Percentiles rank a stretch among this genome's conserved stretches.
phyloP scores from a whole-genome alignment of 441 rosid species.

The Macaranga tanarius region DNA sequence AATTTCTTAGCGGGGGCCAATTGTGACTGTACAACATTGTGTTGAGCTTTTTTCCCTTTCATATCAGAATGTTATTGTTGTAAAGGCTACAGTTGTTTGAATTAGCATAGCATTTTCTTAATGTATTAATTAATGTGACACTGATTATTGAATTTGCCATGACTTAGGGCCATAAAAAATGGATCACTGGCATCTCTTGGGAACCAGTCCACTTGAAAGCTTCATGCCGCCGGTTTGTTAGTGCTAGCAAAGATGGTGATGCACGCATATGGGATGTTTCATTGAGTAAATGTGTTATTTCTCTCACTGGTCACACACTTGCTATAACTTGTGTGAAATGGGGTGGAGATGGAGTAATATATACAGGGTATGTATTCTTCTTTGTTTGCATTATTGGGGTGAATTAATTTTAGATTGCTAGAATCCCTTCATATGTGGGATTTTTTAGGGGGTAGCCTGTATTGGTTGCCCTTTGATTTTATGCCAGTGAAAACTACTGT shows the following conservation, averaged over 20 bases:
- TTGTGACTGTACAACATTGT: background rate
- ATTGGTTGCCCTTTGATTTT: background rate
- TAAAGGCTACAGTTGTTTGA: background rate
- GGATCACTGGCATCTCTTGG: conserved; percentile 99
- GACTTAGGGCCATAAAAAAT: conserved; percentile 92
- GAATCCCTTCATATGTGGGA: background rate
- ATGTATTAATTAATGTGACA: conserved; percentile 1
- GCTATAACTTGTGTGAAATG: conserved; percentile 98
- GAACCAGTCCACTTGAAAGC: conserved; percentile 90
- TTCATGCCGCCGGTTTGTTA: conserved; percentile 95
- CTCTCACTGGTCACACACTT: conserved; percentile 88
- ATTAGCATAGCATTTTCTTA: background rate
- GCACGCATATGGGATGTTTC: conserved; percentile 94
- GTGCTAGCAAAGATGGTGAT: conserved; percentile 99
- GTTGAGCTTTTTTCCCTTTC: background rate
- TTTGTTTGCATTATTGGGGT: conserved; percentile 5
- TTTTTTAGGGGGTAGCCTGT: background rate
- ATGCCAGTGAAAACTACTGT: too few relatives aligned
- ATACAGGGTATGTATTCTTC: conserved; percentile 68
- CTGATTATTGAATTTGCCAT: conserved; percentile 24
- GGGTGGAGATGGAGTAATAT: conserved; percentile 96
- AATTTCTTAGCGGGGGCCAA: background rate
- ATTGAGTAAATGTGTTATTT: conserved; percentile 62
- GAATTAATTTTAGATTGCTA: background rate
- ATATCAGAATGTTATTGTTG: background rate